A percentile compares a stretch with the other conserved stretches of the same genome.
Conservation (phyloP, 1,139 yeast species). For the Meyerozyma athensensis region DNA sequence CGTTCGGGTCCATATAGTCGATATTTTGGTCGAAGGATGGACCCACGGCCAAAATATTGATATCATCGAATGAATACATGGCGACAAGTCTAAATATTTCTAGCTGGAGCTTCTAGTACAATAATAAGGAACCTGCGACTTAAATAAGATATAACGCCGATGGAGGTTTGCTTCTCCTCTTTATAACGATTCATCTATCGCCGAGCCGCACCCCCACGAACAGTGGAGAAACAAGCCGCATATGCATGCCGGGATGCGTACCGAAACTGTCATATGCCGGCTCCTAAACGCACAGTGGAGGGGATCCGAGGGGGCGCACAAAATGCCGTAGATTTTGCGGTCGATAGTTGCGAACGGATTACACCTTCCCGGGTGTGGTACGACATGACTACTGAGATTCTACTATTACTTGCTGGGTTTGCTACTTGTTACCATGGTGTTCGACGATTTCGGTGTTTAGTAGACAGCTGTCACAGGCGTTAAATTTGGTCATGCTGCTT, state of each 20-base stretch:
- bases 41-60: conserved; percentile 1
- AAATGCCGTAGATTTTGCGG: neutral
- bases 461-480: too few relatives aligned
- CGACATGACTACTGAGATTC: too few relatives aligned
- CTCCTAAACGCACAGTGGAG: neutral
- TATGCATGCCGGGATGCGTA: conserved; percentile 1
- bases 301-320: conserved; percentile 1
- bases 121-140: neutral
- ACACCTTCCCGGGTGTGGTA: too few relatives aligned
- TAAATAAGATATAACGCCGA: neutral
- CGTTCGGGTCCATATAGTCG: conserved; percentile 25
- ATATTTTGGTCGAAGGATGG: conserved; percentile 26
- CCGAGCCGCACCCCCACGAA: conserved; percentile 4
- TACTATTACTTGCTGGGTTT: too few relatives aligned
- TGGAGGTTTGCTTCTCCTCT: conserved; percentile 1
- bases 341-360: neutral
- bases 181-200: conserved; percentile 1
- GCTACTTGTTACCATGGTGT: too few relatives aligned
- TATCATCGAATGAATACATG: conserved; percentile 1
- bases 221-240: neutral
- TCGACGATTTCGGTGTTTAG: too few relatives aligned
- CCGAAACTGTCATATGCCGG: neutral
- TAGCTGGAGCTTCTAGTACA: neutral
- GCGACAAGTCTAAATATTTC: neutral
- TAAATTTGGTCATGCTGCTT: too few relatives aligned